Conservation (phyloP, 2,329 filamentous ascomycete genomes). For the Akanthomyces dipterigenus region DNA sequence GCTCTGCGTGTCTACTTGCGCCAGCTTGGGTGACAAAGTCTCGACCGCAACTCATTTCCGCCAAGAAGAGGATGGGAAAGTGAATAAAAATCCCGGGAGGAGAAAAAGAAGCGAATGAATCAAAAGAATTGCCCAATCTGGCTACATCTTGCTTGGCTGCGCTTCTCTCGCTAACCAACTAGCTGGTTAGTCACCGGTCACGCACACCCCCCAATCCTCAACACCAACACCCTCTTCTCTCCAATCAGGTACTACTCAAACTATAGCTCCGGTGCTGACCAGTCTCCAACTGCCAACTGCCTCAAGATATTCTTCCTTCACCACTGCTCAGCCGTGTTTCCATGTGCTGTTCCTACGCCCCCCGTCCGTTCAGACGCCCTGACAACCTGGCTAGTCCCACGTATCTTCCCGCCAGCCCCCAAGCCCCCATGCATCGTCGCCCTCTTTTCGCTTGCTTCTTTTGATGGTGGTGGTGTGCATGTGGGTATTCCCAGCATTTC, state of each 20-base stretch:
- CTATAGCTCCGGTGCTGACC: background rate
- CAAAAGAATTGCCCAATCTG: background rate
- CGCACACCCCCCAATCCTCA: background rate
- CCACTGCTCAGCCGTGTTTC: background rate
- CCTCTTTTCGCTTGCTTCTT: conserved; percentile 10
- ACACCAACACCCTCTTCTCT: background rate
- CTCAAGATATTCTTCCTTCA: background rate
- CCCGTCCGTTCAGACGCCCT: too few species aligned
- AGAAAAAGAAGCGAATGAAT: too few species aligned
- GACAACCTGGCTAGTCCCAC: too few species aligned
- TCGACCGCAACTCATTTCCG: too few species aligned
- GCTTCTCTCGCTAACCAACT: background rate
- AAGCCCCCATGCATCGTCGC: background rate
- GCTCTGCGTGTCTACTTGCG: background rate
- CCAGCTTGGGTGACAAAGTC: background rate
- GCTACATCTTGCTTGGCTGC: background rate
- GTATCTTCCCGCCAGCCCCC: background rate
- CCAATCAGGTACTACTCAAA: background rate
- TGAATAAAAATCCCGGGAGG: too few species aligned
- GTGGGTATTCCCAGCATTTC: background rate
- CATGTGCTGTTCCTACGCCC: background rate
- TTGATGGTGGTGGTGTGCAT: background rate
- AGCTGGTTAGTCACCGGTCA: conserved; percentile 10
- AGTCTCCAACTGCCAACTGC: too few species aligned
- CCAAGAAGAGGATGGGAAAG: too few species aligned